Conservation (phyloP, 176 grass and related monocot species). For the Cenchrus purpureus region DNA sequence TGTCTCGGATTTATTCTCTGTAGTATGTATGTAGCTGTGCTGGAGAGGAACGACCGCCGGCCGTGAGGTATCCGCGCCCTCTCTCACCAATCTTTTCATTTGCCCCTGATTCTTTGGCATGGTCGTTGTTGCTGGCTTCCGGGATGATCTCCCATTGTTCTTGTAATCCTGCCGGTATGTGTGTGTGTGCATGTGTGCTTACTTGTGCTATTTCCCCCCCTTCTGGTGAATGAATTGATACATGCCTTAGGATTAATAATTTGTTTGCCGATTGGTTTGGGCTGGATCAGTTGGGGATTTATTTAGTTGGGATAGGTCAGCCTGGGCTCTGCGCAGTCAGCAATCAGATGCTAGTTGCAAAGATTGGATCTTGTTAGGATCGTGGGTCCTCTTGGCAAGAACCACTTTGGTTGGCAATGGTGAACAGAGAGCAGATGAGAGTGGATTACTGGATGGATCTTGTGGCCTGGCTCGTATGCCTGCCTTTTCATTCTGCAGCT, state of each 20-base stretch:
- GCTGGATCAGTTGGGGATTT: neutral
- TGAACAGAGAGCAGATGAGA: too few species aligned
- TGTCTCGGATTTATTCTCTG: neutral
- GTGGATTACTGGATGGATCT: neutral
- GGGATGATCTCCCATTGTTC: neutral
- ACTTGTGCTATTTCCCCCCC: neutral
- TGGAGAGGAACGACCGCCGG: neutral
- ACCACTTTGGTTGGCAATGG: too few species aligned
- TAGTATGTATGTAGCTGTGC: neutral
- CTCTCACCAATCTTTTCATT: neutral
- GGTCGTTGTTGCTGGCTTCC: neutral
- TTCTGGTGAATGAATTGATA: neutral
- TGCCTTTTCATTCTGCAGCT: neutral
- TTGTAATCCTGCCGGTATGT: too few species aligned
- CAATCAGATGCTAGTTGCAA: neutral
- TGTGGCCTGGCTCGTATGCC: neutral
- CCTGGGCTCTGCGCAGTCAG: neutral
- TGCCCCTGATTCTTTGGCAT: neutral
- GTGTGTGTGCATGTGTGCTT: neutral
- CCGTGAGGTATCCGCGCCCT: neutral
- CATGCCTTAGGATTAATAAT: neutral
- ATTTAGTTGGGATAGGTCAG: neutral
- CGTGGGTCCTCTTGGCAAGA: too few species aligned
- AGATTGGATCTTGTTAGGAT: too few species aligned
- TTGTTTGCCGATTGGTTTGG: neutral